Conservation (phyloP, 495 filamentous ascomycete genomes). For the Penicillium taxi region DNA sequence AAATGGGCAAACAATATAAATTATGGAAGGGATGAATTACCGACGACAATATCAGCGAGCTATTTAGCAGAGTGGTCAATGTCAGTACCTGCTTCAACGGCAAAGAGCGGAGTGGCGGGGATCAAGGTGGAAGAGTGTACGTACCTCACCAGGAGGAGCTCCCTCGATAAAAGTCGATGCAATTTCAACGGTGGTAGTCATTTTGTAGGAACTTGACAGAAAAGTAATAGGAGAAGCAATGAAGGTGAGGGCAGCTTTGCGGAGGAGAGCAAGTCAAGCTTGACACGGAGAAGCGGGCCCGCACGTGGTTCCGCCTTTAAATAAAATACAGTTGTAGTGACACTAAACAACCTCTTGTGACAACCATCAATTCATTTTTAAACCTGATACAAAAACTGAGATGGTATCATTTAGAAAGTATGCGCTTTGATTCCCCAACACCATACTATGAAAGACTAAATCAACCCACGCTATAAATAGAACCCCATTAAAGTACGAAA, state of each 20-base stretch:
- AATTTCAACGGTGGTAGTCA: conserved; percentile 49
- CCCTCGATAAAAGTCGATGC: conserved; percentile 86
- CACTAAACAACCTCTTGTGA: too few species aligned
- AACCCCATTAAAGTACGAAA: neutral
- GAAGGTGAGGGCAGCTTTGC: conserved; percentile 8
- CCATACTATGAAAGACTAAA: conserved; percentile 4
- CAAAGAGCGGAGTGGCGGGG: conserved; percentile 1
- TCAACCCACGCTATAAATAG: conserved; percentile 3
- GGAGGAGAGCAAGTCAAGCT: conserved; percentile 14
- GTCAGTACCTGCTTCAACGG: conserved; percentile 1
- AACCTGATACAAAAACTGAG: neutral
- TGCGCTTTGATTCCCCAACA: conserved; percentile 5
- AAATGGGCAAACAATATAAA: neutral
- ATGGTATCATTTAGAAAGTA: too few species aligned
- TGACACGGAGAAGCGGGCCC: conserved; percentile 19
- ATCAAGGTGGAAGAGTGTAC: conserved; percentile 13
- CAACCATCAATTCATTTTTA: too few species aligned
- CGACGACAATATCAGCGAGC: conserved; percentile 85
- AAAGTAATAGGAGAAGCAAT: conserved; percentile 2
- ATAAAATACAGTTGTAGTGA: too few species aligned
- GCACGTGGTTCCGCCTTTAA: conserved; percentile 16
- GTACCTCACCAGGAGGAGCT: conserved; percentile 94
- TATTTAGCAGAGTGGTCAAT: conserved; percentile 26
- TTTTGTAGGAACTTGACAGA: conserved; percentile 9
- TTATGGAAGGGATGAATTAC: conserved; percentile 39